A percentile compares a stretch with the other conserved stretches of the same genome.
phyloP scores from a whole-genome alignment of 139 green algal genomes.

The Pleodorina starrii region DNA sequence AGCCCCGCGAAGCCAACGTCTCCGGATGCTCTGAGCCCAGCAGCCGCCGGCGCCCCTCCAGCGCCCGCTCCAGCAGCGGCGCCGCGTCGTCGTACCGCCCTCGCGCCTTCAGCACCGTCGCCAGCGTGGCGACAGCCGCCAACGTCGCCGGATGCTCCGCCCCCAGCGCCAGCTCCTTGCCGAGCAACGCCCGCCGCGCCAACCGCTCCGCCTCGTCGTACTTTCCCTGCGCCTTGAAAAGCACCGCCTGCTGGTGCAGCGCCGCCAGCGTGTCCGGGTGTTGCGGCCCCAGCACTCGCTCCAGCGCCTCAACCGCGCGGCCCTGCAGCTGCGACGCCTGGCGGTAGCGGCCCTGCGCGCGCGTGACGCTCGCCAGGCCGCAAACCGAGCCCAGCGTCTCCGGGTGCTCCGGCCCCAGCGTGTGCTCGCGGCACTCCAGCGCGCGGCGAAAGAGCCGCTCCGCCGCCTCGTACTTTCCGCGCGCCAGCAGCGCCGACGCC shows the following conservation, averaged over 20 bases:
- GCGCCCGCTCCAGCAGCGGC: neutral
- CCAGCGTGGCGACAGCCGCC: neutral
- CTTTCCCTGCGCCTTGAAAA: neutral
- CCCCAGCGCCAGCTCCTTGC: slow-evolving; percentile 4
- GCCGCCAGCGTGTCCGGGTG: neutral
- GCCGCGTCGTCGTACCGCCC: slow-evolving; percentile 1
- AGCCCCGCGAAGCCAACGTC: neutral
- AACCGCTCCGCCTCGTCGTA: slow-evolving; percentile 12
- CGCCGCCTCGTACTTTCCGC: neutral
- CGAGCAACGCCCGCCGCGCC: neutral
- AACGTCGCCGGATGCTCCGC: neutral
- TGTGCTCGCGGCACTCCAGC: neutral
- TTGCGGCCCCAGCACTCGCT: neutral
- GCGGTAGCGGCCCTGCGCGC: neutral
- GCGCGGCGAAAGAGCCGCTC: neutral
- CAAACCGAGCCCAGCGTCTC: neutral
- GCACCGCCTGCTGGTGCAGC: neutral
- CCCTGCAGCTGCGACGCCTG: neutral
- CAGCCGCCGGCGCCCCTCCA: neutral
- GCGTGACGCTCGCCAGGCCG: neutral
- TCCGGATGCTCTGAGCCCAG: slow-evolving; percentile 19
- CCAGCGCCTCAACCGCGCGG: neutral
- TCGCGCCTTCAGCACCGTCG: neutral
- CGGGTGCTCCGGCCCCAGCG: neutral
- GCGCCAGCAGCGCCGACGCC: neutral